These are phyloP conservation scores for Solanum commersonii DNA, from an alignment of 257 asterid species.

Conservation along the genomic window DNA sequence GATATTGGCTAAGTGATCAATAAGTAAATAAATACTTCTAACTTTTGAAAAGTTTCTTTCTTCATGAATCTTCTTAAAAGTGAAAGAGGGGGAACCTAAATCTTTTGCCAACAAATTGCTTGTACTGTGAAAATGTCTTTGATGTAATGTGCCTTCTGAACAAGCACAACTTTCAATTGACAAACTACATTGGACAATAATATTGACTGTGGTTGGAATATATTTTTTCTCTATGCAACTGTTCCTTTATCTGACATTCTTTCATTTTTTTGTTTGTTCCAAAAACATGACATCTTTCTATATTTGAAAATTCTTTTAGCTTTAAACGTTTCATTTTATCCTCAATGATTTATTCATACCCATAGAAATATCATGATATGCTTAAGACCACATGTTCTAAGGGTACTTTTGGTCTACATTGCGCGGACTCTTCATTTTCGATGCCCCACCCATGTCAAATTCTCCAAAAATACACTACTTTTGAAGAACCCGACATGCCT, in stretches of 20 bases:
- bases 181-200: not conserved
- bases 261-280: not conserved
- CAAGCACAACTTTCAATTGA: not conserved
- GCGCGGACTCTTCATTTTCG: not conserved
- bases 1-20: not conserved
- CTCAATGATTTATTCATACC: not conserved
- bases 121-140: not conserved
- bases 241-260: not conserved
- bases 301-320: not conserved
- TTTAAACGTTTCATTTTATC: not conserved
- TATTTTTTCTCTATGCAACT: not conserved
- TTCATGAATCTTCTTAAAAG: not conserved
- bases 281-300: not conserved
- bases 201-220: not conserved
- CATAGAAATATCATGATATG: not conserved
- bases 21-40: not conserved
- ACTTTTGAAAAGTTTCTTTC: not conserved
- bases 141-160: not conserved
- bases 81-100: not conserved
- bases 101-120: not conserved
- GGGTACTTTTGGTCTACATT: not conserved
- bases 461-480: not conserved
- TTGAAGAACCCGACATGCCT: not conserved
- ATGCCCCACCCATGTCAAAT: not conserved
- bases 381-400: not conserved